Conservation (phyloP, 2,329 filamentous ascomycete genomes). For the Fusarium hainanense region DNA sequence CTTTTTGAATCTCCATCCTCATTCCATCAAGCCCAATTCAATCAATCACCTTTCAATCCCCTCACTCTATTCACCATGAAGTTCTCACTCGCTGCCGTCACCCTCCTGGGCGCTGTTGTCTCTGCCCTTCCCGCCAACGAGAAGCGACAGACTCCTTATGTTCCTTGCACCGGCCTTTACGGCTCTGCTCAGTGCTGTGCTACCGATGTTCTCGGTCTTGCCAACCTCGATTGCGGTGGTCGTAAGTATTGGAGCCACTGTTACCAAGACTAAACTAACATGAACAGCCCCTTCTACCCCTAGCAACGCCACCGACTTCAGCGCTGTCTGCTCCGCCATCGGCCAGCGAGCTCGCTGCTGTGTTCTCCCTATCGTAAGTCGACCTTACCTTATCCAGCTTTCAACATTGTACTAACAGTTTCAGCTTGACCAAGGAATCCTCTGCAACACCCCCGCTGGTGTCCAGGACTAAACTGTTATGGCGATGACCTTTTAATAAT, state of each 20-base stretch:
- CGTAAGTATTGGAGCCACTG: constrained; percentile 55
- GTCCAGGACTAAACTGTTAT: constrained; percentile 40
- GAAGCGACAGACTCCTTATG: constrained; percentile 50
- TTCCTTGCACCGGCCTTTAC: constrained; percentile 57
- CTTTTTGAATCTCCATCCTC: neutral
- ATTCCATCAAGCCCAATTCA: neutral
- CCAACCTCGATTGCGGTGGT: constrained; percentile 65
- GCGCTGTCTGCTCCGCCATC: constrained; percentile 57
- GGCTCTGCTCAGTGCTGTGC: constrained; percentile 67
- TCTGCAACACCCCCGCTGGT: constrained; percentile 51
- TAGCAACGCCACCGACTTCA: constrained; percentile 55
- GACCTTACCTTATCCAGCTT: fast-evolving
- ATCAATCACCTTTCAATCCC: constrained; percentile 11
- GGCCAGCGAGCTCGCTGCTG: constrained; percentile 70
- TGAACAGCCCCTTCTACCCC: constrained; percentile 48
- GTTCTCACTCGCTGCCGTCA: constrained; percentile 47
- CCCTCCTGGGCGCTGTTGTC: constrained; percentile 40
- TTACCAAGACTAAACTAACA: constrained; percentile 11
- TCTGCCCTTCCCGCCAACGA: constrained; percentile 47
- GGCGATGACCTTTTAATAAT: neutral
- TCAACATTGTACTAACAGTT: too few species aligned
- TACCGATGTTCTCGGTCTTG: constrained; percentile 68
- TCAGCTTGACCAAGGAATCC: constrained; percentile 49
- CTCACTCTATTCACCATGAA: constrained; percentile 43
- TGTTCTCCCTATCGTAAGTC: constrained; percentile 58